A percentile compares a stretch with the other conserved stretches of the same genome.
Evolutionary conservation across 768 basidiomycete genomes (phyloP).

Genomic region (Leccinum variicolor): DNA sequence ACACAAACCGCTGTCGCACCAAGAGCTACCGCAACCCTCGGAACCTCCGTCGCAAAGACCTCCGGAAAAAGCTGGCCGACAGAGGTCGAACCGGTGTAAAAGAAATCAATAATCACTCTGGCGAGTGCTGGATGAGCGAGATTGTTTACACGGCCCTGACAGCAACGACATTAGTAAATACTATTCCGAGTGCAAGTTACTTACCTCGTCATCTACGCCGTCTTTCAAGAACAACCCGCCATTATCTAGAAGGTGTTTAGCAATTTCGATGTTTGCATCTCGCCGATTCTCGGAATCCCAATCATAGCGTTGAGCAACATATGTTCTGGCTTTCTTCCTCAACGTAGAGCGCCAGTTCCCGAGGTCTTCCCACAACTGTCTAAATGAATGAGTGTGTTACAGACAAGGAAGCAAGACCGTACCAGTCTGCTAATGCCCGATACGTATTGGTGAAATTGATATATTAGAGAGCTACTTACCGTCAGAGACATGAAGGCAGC

Average conservation of each 20-base stretch:
- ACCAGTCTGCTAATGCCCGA: conserved; percentile 1
- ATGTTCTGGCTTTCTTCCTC: neutral
- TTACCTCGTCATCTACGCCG: neutral
- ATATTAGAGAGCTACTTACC: neutral
- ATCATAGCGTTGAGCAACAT: neutral
- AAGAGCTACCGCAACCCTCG: neutral
- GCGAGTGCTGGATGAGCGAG: neutral
- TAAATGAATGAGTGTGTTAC: neutral
- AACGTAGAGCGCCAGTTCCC: neutral
- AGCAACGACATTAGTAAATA: neutral
- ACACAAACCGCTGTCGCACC: neutral
- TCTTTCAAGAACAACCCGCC: neutral
- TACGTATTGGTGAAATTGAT: neutral
- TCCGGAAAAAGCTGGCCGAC: neutral
- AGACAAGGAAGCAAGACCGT: neutral
- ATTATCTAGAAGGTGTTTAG: neutral
- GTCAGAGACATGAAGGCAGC: neutral
- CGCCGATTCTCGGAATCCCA: neutral
- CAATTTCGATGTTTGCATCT: neutral
- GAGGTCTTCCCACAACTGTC: neutral
- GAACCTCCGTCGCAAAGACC: neutral
- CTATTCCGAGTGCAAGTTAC: neutral
- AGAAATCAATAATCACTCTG: neutral
- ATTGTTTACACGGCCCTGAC: neutral
- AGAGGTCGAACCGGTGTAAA: neutral